Evolutionary conservation across 169 alveolate genomes (phyloP).

Genomic region (Amoebophrya sp.): DNA sequence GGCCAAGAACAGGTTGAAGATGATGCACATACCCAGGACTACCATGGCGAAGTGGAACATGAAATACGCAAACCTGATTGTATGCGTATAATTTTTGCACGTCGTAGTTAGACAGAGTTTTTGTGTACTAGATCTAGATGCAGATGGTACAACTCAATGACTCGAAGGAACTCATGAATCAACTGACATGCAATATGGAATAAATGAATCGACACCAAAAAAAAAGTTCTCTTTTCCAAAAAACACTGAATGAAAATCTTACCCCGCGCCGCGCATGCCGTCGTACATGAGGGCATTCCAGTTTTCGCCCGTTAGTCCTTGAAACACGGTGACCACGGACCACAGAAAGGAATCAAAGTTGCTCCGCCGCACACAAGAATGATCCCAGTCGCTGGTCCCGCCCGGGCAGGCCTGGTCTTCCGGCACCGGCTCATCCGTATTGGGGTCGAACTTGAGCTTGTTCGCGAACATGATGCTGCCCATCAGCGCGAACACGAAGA

Average conservation of each 20-base stretch:
- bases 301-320: conserved; percentile 54
- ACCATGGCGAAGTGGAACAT: conserved; percentile 41
- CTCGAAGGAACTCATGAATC: no score
- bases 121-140: no score
- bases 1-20: conserved; percentile 58
- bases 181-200: no score
- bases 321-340: conserved; percentile 60
- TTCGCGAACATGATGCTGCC: conserved; percentile 51
- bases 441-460: conserved; percentile 41
- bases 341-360: conserved; percentile 54
- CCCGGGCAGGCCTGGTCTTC: background rate
- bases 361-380: conserved; percentile 30
- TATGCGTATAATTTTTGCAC: no score
- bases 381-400: background rate
- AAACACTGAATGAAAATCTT: no score
- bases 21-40: conserved; percentile 53
- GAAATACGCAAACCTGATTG: background rate
- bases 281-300: conserved; percentile 58
- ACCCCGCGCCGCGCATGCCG: conserved; percentile 45
- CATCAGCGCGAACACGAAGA: conserved; percentile 49
- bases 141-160: no score
- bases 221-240: no score
- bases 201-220: no score
- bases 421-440: background rate
- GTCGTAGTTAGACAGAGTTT: no score